These are phyloP conservation scores for Colletotrichum magnum DNA, from an alignment of 2,329 filamentous ascomycete genomes.

Conservation along the genomic window DNA sequence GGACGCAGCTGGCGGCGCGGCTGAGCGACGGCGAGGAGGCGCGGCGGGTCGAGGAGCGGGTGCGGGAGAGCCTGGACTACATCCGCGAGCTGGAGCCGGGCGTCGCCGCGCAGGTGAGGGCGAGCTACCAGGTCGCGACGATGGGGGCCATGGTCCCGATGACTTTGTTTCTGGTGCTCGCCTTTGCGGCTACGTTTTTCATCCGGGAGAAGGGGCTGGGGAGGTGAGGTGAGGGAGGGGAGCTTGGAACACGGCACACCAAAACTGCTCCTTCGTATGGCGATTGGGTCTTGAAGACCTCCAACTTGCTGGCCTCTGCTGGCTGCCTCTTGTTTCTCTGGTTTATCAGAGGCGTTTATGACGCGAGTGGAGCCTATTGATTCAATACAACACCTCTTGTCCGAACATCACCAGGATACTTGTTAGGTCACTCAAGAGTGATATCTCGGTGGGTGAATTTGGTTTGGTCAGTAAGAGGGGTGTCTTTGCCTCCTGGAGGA, in stretches of 20 bases:
- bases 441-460: too few relatives aligned
- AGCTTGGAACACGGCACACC: too few relatives aligned
- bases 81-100: constrained; percentile 75
- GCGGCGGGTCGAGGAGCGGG: constrained; percentile 75
- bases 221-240: constrained; percentile 42
- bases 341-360: constrained; percentile 27
- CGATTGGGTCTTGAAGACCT: too few relatives aligned
- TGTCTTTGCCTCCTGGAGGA: too few relatives aligned
- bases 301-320: too few relatives aligned
- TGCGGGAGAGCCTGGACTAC: constrained; percentile 79
- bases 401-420: constrained; percentile 21
- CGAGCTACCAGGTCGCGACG: constrained; percentile 72
- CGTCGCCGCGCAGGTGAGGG: constrained; percentile 71
- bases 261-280: too few relatives aligned
- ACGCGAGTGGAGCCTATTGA: constrained; percentile 31
- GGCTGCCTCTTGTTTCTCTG: constrained; percentile 24
- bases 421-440: too few relatives aligned
- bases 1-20: constrained; percentile 66
- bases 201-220: constrained; percentile 71
- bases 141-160: constrained; percentile 58
- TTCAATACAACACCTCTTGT: constrained; percentile 34
- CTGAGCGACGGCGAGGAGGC: constrained; percentile 72
- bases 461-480: too few relatives aligned
- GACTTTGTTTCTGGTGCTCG: constrained; percentile 52
- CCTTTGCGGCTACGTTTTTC: constrained; percentile 61